Evolutionary conservation across 176 grass and related monocot species (phyloP).

Genomic region (Poa annua): DNA sequence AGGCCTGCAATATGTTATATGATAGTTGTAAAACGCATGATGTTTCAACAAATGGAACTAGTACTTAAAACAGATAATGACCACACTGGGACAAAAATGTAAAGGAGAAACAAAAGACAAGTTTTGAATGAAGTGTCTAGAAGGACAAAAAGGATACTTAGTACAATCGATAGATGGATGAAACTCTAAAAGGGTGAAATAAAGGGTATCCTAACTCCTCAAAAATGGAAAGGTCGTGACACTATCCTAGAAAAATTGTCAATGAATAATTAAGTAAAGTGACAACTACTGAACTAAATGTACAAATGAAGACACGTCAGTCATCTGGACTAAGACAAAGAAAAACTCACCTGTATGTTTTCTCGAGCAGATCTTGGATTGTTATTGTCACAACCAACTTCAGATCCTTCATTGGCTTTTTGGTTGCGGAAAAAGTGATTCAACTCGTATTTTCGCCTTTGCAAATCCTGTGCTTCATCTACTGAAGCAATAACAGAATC

Average conservation of each 20-base stretch:
- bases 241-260: background rate
- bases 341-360: constrained; percentile 73
- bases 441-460: constrained; percentile 74
- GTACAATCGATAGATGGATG: constrained; percentile 15
- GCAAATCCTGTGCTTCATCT: constrained; percentile 75
- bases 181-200: constrained; percentile 5
- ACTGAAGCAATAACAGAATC: constrained; percentile 76
- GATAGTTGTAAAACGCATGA: background rate
- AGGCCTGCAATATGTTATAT: background rate
- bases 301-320: constrained; percentile 28
- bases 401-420: constrained; percentile 56
- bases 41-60: background rate
- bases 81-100: background rate
- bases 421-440: constrained; percentile 91
- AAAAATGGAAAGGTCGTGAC: background rate
- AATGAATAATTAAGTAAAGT: background rate
- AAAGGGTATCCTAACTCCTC: background rate
- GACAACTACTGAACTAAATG: constrained; percentile 21
- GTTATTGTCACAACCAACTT: constrained; percentile 42
- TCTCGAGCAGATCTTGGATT: constrained; percentile 74
- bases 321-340: background rate
- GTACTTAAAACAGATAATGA: background rate
- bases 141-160: background rate
- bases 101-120: background rate
- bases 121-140: background rate